These are phyloP conservation scores for Brassica nigra DNA, from an alignment of 345 rosid genomes.

Conservation along the genomic window DNA sequence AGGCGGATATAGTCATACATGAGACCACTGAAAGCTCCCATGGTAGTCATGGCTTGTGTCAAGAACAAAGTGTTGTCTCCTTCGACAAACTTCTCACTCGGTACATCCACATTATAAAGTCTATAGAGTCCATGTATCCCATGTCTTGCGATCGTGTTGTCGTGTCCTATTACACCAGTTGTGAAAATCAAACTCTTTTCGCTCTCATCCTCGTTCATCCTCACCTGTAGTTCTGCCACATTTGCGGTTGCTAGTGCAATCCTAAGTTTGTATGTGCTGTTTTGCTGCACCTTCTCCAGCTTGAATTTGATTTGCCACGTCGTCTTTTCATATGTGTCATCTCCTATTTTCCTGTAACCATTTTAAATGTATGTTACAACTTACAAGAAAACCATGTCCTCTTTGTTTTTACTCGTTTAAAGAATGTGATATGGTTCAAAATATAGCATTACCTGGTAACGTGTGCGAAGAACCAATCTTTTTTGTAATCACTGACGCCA, in stretches of 20 bases:
- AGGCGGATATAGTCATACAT: slow-evolving; percentile 93
- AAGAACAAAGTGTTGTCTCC: slow-evolving; percentile 71
- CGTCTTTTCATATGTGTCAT: slow-evolving; percentile 51
- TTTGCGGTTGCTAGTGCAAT: slow-evolving; percentile 73
- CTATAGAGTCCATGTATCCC: slow-evolving; percentile 84
- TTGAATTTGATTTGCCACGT: slow-evolving; percentile 77
- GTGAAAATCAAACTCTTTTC: slow-evolving; percentile 47
- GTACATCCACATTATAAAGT: slow-evolving; percentile 60
- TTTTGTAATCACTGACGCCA: slow-evolving; percentile 58
- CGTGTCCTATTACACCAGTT: slow-evolving; percentile 71
- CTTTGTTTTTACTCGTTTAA: background rate
- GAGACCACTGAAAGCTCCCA: slow-evolving; percentile 66
- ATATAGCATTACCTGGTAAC: slow-evolving; percentile 57
- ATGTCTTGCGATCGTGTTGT: slow-evolving; percentile 81
- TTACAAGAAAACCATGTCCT: background rate
- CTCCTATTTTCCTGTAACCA: slow-evolving; percentile 42
- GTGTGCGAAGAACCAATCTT: slow-evolving; percentile 89
- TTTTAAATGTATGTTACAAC: background rate
- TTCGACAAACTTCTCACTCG: slow-evolving; percentile 47
- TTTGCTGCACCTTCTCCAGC: slow-evolving; percentile 44
- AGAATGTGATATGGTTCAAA: background rate
- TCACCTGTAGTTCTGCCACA: slow-evolving; percentile 61
- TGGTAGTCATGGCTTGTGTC: slow-evolving; percentile 56
- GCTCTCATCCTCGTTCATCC: slow-evolving; percentile 34
- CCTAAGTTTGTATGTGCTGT: slow-evolving; percentile 52